Evolutionary conservation across 108 stramenopile genomes (phyloP).

Genomic region (Nannochloropsis salina): DNA sequence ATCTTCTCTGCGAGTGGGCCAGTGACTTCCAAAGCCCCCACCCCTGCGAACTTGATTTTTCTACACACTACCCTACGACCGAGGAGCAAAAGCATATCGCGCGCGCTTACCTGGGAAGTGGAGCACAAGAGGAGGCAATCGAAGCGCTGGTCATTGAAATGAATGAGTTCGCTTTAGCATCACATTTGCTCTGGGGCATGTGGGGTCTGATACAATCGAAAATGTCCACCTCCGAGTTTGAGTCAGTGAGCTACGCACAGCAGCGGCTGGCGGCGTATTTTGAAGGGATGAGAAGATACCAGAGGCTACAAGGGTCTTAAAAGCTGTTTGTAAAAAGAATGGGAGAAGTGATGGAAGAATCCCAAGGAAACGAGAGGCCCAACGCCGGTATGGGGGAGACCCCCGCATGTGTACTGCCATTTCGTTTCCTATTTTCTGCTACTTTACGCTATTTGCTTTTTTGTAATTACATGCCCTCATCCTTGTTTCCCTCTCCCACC

Average conservation of each 20-base stretch:
- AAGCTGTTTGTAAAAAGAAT: not conserved
- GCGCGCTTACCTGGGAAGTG: conserved; percentile 11
- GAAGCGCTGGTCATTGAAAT: conserved; percentile 37
- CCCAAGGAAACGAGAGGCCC: too few species aligned
- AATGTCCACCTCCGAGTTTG: conserved; percentile 27
- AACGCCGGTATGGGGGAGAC: too few species aligned
- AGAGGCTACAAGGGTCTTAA: not conserved
- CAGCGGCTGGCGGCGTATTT: conserved; percentile 23
- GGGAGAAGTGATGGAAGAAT: not conserved
- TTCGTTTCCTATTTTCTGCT: too few species aligned
- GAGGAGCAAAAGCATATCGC: not conserved
- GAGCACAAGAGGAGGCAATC: not conserved
- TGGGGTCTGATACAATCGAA: conserved; percentile 47
- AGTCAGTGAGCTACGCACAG: conserved; percentile 23
- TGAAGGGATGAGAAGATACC: not conserved
- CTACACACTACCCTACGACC: not conserved
- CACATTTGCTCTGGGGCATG: conserved; percentile 50
- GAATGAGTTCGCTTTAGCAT: conserved; percentile 40
- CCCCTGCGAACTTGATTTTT: conserved; percentile 29
- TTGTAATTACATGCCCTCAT: not conserved
- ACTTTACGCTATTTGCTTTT: too few species aligned
- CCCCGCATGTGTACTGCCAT: too few species aligned
- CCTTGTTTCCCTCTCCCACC: not conserved
- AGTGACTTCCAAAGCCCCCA: conserved; percentile 34
- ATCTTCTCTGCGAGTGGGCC: conserved; percentile 61